Percentiles rank a stretch among this genome's conserved stretches.
These are phyloP conservation scores for Saccharomycopsis lassenensis DNA, from an alignment of 805 yeast genomes.

Conservation along the genomic window DNA sequence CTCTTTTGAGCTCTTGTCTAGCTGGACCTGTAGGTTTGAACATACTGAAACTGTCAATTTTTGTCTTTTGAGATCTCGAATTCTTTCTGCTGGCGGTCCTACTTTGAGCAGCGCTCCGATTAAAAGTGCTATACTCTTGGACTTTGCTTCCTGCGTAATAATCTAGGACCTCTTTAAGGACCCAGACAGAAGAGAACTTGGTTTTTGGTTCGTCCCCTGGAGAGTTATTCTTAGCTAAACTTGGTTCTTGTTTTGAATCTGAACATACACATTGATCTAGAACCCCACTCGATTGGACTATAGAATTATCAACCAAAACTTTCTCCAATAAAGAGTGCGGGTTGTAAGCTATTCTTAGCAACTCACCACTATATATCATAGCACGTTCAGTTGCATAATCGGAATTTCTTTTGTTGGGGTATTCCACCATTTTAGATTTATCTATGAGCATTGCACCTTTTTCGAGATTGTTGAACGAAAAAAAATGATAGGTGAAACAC, in stretches of 20 bases:
- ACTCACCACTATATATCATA: not conserved
- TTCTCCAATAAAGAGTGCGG: slow-evolving; percentile 7
- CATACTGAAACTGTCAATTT: slow-evolving; percentile 1
- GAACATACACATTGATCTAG: not conserved
- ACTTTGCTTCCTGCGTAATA: slow-evolving; percentile 3
- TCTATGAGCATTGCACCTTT: slow-evolving; percentile 5
- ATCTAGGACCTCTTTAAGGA: slow-evolving; percentile 4
- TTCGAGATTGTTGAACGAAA: not conserved
- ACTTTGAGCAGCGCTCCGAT: not conserved
- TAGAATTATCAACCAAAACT: not conserved
- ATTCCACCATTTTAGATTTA: slow-evolving; percentile 1
- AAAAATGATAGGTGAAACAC: slow-evolving; percentile 8
- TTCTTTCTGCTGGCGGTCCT: not conserved
- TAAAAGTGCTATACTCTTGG: not conserved
- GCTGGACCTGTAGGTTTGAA: no score
- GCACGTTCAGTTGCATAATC: not conserved
- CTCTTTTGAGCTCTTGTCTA: no score
- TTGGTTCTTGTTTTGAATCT: not conserved
- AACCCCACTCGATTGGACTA: not conserved
- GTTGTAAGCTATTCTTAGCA: slow-evolving; percentile 9
- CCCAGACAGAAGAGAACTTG: slow-evolving; percentile 5
- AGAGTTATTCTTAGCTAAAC: not conserved
- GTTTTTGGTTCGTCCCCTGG: not conserved
- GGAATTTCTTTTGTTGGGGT: slow-evolving; percentile 5
- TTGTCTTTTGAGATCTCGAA: slow-evolving; percentile 3